phyloP scores from a whole-genome alignment of 2,329 filamentous ascomycete genomes.

The Colletotrichum trifolii region DNA sequence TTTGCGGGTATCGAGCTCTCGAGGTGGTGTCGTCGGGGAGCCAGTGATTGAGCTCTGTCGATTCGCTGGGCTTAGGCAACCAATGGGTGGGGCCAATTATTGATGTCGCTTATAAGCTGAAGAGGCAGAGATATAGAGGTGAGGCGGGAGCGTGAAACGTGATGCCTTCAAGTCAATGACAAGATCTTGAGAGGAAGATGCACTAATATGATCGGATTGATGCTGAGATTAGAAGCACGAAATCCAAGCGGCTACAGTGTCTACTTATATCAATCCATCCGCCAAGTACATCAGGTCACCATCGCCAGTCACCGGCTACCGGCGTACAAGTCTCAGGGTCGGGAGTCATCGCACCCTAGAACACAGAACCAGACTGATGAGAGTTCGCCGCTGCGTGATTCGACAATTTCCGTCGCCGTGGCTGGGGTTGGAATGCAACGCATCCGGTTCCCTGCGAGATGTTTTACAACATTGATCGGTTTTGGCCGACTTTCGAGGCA shows the following conservation, averaged over 20 bases:
- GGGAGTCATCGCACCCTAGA: slow-evolving; percentile 8
- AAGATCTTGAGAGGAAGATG: background rate
- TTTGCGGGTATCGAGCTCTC: background rate
- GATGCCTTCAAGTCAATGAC: too few relatives aligned
- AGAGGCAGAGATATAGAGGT: background rate
- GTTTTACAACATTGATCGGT: slow-evolving; percentile 6
- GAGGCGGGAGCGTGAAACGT: background rate
- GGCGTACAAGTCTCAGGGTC: background rate
- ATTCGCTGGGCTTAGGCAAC: background rate
- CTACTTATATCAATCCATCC: too few relatives aligned
- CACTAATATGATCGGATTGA: background rate
- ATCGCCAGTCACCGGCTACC: too few relatives aligned
- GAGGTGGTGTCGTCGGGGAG: background rate
- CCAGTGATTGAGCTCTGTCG: background rate
- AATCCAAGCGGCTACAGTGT: too few relatives aligned
- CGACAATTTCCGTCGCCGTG: background rate
- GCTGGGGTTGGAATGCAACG: slow-evolving; percentile 9
- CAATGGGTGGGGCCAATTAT: background rate
- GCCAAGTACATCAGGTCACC: too few relatives aligned
- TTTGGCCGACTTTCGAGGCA: background rate
- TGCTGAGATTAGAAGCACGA: too few relatives aligned
- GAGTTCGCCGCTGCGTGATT: background rate
- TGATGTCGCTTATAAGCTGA: background rate
- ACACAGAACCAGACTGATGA: slow-evolving; percentile 2
- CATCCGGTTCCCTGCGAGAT: background rate